Evolutionary conservation across 2,329 filamentous ascomycete species (phyloP), one percentile per base, ranked within the genome.

Genomic region (Alternaria burnsii): DNA sequence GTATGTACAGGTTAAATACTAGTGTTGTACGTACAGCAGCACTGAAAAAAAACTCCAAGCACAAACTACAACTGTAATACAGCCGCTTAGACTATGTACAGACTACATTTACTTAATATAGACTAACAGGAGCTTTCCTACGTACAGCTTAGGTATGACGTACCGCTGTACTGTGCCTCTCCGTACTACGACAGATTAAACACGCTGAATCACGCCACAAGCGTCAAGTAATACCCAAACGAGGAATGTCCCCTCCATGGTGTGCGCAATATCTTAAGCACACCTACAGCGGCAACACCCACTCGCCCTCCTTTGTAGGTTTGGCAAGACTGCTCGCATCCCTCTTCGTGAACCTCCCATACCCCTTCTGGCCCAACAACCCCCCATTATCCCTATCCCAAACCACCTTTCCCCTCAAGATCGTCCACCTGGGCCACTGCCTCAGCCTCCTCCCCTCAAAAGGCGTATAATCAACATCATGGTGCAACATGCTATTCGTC

Each of bases 361-460:
- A 81, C 1, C 82, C 82, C 63, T 81, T 84, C 58, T 77, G 68
- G 1, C 83, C 84, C 10, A 85, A 20, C 66, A 40, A 85, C 46
- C 86, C 85, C 1, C 79, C 84, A n/a, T 80, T 76, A 14, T 86
- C 84, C 38, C 81, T 80, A 63, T 86, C 84, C 86, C 84, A 89
- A 1, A 88, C 83, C 0, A 89, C 81, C 61, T 84, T 75, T 0
- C 87, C 87, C 56, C 87, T 76, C 42, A 90, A 64, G 8, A 89
- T 79, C 0, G 86, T 89, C 68, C 85, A 88, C 20, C 87, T 79
- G 11, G 87, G 87, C 87, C 87, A 89, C 58, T 89, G 86, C 28
- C 79, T 80, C 41, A 89, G 69, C n/a, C 69, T 76, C 50, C 79
- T 80, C 0, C 87, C 86, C 70, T 89, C 87, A 66, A 85, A 89